Evolutionary conservation across 2,329 filamentous ascomycete species (phyloP), one percentile per base, ranked within the genome.

Genomic region (Neonectria sp.): DNA sequence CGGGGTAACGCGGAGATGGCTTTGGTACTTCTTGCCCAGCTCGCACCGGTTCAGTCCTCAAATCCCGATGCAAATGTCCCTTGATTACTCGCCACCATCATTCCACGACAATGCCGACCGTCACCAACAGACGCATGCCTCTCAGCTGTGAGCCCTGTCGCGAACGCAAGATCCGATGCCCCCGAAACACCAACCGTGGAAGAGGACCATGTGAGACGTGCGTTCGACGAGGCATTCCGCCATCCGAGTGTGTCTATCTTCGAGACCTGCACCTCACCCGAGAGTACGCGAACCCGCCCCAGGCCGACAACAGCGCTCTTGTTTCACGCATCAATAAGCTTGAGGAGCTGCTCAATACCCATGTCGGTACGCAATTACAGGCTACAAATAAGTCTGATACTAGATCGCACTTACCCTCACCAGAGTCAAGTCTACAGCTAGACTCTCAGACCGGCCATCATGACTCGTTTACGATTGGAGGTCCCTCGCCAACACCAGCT

Each of bases 121-220:
- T 46, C 21, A 53, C 51, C 8, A 55, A 46, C 24, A 61, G 68
- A 13, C 68, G 68, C 8, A 70, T 70, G 65, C 68, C 68, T 13
- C 57, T 70, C 6, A 70, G 68, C 27, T 70, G 61, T 9, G 68
- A 70, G 21, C 68, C 68, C 35, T 70, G 68, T 37, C 66, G 66
- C 3, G 59, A 58, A 29, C 35, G 68, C n/a, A 70, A 70, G 56
- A 70, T 70, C 25, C 68, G 64, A 46, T 70, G 68, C 24, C 63
- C 68, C 33, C 66, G 66, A 25, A 70, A 68, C 27, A 48, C 49
- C 40, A 67, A 56, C 15, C 68, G 52, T 24, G 62, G 56, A 3
- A 65, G 60, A n/a, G 37, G 55, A 4, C 68, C 68, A 17, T 70
- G 68, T n/a, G 66, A 68, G 9, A 67, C 68, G 3, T 70, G 68